Percentiles rank a stretch among this genome's conserved stretches.
Evolutionary conservation across 306 rosid species (phyloP).

Genomic region (Sindora glabra): DNA sequence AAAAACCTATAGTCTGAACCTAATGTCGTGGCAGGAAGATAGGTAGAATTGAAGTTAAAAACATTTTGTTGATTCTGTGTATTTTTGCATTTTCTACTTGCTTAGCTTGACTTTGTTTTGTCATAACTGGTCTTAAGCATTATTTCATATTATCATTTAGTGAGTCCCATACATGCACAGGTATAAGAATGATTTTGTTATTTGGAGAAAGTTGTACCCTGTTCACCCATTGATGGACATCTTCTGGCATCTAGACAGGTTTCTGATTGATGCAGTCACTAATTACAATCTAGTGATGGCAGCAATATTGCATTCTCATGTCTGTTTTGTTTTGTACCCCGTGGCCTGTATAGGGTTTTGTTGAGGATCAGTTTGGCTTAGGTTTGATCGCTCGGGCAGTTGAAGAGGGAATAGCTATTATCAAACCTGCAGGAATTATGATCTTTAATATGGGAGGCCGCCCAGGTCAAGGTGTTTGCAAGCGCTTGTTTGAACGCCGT

Average conservation of each 20-base stretch:
- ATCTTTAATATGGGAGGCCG: constrained; percentile 98
- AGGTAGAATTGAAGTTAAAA: neutral
- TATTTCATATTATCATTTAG: neutral
- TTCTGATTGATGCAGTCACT: neutral
- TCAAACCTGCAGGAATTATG: constrained; percentile 88
- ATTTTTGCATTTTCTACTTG: neutral
- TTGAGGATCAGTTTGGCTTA: constrained; percentile 97
- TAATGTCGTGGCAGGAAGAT: neutral
- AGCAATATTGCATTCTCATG: neutral
- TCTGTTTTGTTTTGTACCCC: constrained; percentile 11
- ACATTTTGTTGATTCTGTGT: neutral
- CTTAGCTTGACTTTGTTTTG: constrained; percentile 1
- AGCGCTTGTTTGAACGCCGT: constrained; percentile 90
- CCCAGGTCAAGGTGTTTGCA: constrained; percentile 95
- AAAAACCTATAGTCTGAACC: neutral
- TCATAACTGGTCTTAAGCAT: neutral
- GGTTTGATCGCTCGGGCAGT: constrained; percentile 98
- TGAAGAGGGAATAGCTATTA: constrained; percentile 91
- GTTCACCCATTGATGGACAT: too few species aligned
- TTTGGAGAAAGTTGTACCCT: too few species aligned
- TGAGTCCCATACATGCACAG: neutral
- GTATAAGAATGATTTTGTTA: too few species aligned
- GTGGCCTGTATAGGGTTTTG: constrained; percentile 80
- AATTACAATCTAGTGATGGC: neutral
- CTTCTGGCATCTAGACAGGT: neutral